A percentile compares a stretch with the other conserved stretches of the same genome.
These are phyloP conservation scores for Ceratocystiopsis minuta DNA, from an alignment of 2,329 filamentous ascomycete genomes.

Conservation along the genomic window DNA sequence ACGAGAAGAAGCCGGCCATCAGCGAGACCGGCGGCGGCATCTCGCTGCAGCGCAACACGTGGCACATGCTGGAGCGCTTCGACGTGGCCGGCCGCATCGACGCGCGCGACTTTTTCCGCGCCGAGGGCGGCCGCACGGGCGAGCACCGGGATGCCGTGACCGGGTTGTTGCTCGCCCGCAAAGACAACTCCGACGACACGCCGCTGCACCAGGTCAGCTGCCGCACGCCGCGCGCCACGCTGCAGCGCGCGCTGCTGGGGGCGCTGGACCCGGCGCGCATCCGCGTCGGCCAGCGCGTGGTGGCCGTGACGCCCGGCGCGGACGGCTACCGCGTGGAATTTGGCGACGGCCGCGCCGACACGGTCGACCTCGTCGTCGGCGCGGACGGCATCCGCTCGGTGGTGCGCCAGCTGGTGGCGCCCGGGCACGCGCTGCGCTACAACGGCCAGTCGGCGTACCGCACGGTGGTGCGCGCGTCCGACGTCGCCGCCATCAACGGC, in stretches of 20 bases:
- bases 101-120: slow-evolving; percentile 15
- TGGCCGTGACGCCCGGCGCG: slow-evolving; percentile 14
- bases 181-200: slow-evolving; percentile 10
- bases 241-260: slow-evolving; percentile 30
- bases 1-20: slow-evolving; percentile 19
- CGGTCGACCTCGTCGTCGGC: slow-evolving; percentile 29
- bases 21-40: slow-evolving; percentile 21
- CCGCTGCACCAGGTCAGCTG: slow-evolving; percentile 13
- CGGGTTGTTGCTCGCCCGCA: slow-evolving; percentile 12
- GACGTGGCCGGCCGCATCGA: slow-evolving; percentile 16
- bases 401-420: slow-evolving; percentile 18
- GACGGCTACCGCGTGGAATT: slow-evolving; percentile 25
- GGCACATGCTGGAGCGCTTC: slow-evolving; percentile 17
- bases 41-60: slow-evolving; percentile 18
- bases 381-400: slow-evolving; percentile 32
- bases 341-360: slow-evolving; percentile 21
- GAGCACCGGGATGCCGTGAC: slow-evolving; percentile 17
- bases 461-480: slow-evolving; percentile 13
- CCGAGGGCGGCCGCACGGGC: slow-evolving; percentile 11
- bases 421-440: slow-evolving; percentile 25
- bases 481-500: slow-evolving; percentile 13
- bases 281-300: slow-evolving; percentile 25
- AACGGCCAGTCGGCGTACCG: slow-evolving; percentile 19
- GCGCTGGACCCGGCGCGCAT: slow-evolving; percentile 26
- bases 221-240: slow-evolving; percentile 17